Percentiles rank a stretch among this genome's conserved stretches.
Conservation (phyloP, 495 filamentous ascomycete genomes). For the Choiromyces venosus region DNA sequence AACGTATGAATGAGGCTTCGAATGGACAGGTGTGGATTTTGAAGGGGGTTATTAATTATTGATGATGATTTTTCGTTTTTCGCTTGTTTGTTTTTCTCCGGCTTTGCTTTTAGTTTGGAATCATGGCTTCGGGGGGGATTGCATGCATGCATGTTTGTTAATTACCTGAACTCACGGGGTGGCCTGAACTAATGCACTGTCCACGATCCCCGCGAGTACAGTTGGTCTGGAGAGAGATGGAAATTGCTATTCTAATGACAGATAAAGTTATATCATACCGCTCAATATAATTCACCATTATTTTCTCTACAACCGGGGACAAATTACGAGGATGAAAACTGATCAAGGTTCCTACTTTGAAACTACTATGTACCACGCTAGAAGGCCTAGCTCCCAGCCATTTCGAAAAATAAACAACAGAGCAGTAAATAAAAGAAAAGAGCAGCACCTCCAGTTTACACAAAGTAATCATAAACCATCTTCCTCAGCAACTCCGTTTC, state of each 20-base stretch:
- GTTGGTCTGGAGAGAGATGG: neutral
- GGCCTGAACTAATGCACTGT: neutral
- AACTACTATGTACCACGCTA: neutral
- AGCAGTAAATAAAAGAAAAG: neutral
- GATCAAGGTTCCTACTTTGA: neutral
- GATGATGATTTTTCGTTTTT: neutral
- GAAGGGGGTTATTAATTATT: slow-evolving; percentile 54
- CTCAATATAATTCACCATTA: neutral
- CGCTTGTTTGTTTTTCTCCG: neutral
- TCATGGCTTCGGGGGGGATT: neutral
- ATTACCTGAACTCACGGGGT: neutral
- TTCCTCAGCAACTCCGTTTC: slow-evolving; percentile 56
- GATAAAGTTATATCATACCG: neutral
- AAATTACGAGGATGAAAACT: neutral
- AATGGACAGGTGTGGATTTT: slow-evolving; percentile 67
- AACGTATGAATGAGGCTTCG: slow-evolving; percentile 55
- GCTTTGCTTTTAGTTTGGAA: neutral
- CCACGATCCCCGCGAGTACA: neutral
- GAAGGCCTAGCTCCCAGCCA: neutral
- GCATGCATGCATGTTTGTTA: neutral
- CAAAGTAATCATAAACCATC: slow-evolving; percentile 66
- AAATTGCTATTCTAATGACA: neutral
- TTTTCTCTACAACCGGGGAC: neutral
- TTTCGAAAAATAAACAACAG: too few relatives aligned
- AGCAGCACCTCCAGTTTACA: neutral